Percentiles rank a stretch among this genome's conserved stretches.
These are phyloP conservation scores for Epichloe hybrida DNA, from an alignment of 2,329 filamentous ascomycete species.

Conservation along the genomic window DNA sequence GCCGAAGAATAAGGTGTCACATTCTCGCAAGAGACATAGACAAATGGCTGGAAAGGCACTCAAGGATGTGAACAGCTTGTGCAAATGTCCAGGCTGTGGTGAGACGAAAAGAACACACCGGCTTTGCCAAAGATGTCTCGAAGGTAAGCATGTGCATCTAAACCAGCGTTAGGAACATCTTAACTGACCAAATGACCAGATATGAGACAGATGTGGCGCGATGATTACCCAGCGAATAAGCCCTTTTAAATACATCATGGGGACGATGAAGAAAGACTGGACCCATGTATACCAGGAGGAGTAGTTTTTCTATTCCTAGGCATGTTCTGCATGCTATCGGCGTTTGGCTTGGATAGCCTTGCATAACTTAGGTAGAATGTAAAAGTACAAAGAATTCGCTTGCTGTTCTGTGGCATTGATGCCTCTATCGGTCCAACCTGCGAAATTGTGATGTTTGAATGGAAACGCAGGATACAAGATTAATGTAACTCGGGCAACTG, in stretches of 20 bases:
- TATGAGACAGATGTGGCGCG: slow-evolving; percentile 31
- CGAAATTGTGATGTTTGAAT: background rate
- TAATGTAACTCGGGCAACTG: background rate
- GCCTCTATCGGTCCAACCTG: background rate
- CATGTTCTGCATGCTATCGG: slow-evolving; percentile 19
- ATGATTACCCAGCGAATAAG: slow-evolving; percentile 23
- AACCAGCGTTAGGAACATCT: background rate
- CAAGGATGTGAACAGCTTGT: slow-evolving; percentile 77
- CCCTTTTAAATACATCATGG: slow-evolving; percentile 13
- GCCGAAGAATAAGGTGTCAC: slow-evolving; percentile 97
- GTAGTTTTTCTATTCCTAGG: slow-evolving; percentile 18
- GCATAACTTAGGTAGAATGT: slow-evolving; percentile 13
- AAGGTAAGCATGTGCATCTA: slow-evolving; percentile 43
- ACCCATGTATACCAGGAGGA: slow-evolving; percentile 14
- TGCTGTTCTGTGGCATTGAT: background rate
- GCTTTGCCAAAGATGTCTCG: slow-evolving; percentile 75
- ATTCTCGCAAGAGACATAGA: slow-evolving; percentile 85
- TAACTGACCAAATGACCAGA: slow-evolving; percentile 19
- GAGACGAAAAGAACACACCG: slow-evolving; percentile 78
- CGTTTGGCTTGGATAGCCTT: slow-evolving; percentile 20
- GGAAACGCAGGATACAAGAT: background rate
- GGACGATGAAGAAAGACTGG: slow-evolving; percentile 7
- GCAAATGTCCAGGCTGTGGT: slow-evolving; percentile 82
- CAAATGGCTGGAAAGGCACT: slow-evolving; percentile 93
- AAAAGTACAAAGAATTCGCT: background rate